These are phyloP conservation scores for Wickerhamiella sorbophila DNA, from an alignment of 805 yeast genomes.

Conservation along the genomic window DNA sequence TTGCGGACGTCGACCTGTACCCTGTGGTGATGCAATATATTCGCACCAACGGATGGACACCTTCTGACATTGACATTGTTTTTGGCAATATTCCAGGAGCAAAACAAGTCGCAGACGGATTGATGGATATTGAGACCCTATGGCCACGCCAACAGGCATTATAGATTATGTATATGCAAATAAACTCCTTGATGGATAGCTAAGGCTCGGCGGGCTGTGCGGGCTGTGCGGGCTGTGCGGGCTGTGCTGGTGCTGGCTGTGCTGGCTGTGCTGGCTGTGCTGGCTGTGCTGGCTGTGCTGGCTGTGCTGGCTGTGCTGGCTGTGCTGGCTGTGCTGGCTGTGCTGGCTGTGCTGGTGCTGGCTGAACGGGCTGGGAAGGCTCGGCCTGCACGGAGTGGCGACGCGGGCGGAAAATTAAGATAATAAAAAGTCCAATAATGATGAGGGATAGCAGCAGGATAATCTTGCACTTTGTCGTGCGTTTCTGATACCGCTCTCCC, in stretches of 20 bases:
- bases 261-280: too few species aligned
- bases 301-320: neutral
- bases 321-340: neutral
- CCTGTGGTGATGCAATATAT: slow-evolving; percentile 7
- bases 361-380: neutral
- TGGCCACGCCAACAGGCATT: slow-evolving; percentile 5
- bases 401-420: slow-evolving; percentile 45
- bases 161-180: neutral
- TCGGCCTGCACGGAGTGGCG: neutral
- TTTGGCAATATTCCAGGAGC: slow-evolving; percentile 3
- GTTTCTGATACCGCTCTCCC: slow-evolving; percentile 71
- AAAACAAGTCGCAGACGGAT: neutral
- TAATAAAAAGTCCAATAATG: slow-evolving; percentile 54
- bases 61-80: slow-evolving; percentile 7
- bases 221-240: too few species aligned
- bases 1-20: slow-evolving; percentile 4
- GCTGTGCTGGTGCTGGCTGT: too few species aligned
- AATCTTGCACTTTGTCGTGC: slow-evolving; percentile 81
- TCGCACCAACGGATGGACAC: slow-evolving; percentile 3
- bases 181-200: too few species aligned
- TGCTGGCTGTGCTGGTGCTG: neutral
- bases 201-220: too few species aligned
- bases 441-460: slow-evolving; percentile 59
- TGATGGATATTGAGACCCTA: slow-evolving; percentile 6
- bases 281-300: too few species aligned